A percentile compares a stretch with the other conserved stretches of the same genome.
Evolutionary conservation across 148 eudicot species (phyloP).

Genomic region (Euryodendron excelsum): DNA sequence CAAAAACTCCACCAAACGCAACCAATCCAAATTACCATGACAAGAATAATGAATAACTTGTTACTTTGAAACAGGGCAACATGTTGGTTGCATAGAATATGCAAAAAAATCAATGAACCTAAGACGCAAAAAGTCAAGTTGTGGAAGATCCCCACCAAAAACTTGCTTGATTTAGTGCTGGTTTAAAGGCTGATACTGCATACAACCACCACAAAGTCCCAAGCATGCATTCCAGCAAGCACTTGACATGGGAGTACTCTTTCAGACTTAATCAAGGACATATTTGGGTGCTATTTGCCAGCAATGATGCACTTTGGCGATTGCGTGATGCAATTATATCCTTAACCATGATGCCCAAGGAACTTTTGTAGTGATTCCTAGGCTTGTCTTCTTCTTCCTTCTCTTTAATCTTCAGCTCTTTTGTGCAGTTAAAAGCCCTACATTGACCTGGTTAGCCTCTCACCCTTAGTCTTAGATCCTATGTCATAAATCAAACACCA

Average conservation of each 20-base stretch:
- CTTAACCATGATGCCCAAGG: too few species aligned
- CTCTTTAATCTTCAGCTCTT: too few species aligned
- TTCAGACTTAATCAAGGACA: not conserved
- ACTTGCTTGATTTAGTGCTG: not conserved
- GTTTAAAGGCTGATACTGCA: not conserved
- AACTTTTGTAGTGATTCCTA: too few species aligned
- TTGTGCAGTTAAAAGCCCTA: too few species aligned
- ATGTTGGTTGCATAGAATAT: not conserved
- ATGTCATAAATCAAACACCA: too few species aligned
- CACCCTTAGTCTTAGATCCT: too few species aligned
- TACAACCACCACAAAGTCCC: not conserved
- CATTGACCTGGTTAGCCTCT: too few species aligned
- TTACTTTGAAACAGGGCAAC: too few species aligned
- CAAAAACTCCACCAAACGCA: not conserved
- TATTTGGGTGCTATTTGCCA: too few species aligned
- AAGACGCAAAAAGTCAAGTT: not conserved
- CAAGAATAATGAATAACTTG: not conserved
- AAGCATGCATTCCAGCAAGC: not conserved
- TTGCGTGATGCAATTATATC: too few species aligned
- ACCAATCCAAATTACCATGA: not conserved
- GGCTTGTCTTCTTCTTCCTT: too few species aligned
- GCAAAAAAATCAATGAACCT: constrained; percentile 5
- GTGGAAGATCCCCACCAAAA: not conserved
- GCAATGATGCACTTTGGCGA: too few species aligned
- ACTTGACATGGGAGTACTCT: not conserved